Percentiles rank a stretch among this genome's conserved stretches.
Evolutionary conservation across 2,329 filamentous ascomycete species (phyloP).

Genomic region (Metarhizium guizhouense): DNA sequence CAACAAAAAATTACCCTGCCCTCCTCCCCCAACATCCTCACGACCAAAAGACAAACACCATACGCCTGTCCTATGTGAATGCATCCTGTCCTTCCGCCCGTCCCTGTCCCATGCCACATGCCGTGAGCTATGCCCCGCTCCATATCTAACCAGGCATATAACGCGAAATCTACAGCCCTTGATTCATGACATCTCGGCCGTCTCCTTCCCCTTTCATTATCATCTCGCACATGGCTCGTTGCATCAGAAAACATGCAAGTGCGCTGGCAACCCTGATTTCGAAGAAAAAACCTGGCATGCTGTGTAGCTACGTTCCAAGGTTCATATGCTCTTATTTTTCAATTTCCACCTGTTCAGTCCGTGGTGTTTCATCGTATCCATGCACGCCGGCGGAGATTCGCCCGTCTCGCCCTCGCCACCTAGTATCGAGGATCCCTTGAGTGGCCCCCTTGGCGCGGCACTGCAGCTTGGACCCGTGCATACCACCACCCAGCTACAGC

Average conservation of each 20-base stretch:
- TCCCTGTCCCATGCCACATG: not conserved
- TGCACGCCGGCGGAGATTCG: too few relatives aligned
- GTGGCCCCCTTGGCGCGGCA: not conserved
- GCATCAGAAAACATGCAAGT: not conserved
- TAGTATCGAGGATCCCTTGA: not conserved
- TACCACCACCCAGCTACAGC: not conserved
- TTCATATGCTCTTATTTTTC: not conserved
- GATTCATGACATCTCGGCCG: not conserved
- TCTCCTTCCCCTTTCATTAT: not conserved
- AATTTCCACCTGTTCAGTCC: not conserved
- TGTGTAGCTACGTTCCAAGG: not conserved
- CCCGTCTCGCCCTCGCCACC: too few relatives aligned
- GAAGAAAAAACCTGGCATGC: not conserved
- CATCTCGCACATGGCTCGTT: not conserved
- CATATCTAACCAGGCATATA: constrained; percentile 2
- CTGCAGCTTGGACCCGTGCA: not conserved
- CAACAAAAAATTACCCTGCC: not conserved
- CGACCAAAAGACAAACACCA: not conserved
- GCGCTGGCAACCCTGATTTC: not conserved
- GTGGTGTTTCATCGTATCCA: too few relatives aligned
- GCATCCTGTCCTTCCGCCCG: not conserved
- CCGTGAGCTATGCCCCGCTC: constrained; percentile 1
- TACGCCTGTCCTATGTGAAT: constrained; percentile 5
- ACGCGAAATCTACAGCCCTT: not conserved
- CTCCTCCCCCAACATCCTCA: not conserved